Conservation (phyloP, 176 grass and related monocot species). For the Tuctoria greenei region DNA sequence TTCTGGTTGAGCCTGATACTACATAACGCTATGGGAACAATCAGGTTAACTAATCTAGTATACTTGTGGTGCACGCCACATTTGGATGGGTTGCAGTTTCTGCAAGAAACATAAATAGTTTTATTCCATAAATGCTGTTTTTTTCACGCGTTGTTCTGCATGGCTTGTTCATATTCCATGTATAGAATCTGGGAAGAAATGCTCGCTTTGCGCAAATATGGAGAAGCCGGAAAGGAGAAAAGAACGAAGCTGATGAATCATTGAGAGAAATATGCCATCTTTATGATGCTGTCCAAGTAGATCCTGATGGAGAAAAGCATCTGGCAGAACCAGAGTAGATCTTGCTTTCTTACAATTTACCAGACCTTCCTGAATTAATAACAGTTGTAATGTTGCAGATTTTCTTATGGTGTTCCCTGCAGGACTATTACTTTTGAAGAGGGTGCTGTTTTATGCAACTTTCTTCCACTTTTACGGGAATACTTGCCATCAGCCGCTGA, state of each 20-base stretch:
- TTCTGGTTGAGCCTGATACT: neutral
- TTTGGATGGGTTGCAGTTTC: no score
- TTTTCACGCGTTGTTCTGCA: neutral
- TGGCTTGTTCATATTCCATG: slow-evolving; percentile 18
- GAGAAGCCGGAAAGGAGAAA: slow-evolving; percentile 61
- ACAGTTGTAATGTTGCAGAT: slow-evolving; percentile 3
- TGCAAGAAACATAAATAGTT: no score
- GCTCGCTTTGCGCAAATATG: slow-evolving; percentile 94
- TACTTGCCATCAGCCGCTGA: slow-evolving; percentile 68
- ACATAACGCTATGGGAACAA: neutral
- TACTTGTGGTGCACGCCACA: neutral
- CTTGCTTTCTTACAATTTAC: slow-evolving; percentile 12
- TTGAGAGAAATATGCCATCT: slow-evolving; percentile 69
- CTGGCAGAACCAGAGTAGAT: slow-evolving; percentile 32
- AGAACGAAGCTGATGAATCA: slow-evolving; percentile 50
- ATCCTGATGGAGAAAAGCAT: slow-evolving; percentile 50
- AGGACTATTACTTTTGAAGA: slow-evolving; percentile 60
- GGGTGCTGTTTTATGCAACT: slow-evolving; percentile 68
- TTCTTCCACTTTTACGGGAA: slow-evolving; percentile 80
- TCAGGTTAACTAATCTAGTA: neutral
- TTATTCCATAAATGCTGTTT: neutral
- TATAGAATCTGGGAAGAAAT: slow-evolving; percentile 70
- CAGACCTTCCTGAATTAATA: neutral
- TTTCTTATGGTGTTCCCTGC: slow-evolving; percentile 33
- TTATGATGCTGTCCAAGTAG: slow-evolving; percentile 91